Percentiles rank a stretch among this genome's conserved stretches.
phyloP scores from a whole-genome alignment of 305 asterid species.

The Fraxinus latifolia region DNA sequence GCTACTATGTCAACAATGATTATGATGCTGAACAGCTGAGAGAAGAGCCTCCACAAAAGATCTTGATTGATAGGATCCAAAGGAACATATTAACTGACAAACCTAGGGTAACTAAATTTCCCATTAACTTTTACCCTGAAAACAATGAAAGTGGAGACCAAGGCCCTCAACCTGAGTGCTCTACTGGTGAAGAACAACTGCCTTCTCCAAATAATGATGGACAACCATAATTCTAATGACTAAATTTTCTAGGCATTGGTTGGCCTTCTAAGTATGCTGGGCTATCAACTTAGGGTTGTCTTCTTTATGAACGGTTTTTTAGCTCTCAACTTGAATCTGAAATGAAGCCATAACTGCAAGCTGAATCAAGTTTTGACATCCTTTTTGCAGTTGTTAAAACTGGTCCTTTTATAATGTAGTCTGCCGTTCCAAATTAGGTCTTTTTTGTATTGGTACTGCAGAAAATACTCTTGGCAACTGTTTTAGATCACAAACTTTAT shows the following conservation, averaged over 20 bases:
- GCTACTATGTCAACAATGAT: constrained; percentile 85
- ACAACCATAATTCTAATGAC: constrained; percentile 28
- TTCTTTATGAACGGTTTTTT: constrained; percentile 16
- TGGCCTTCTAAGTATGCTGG: constrained; percentile 5
- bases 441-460: background rate
- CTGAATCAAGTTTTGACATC: background rate
- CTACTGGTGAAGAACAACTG: constrained; percentile 49
- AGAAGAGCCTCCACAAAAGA: constrained; percentile 80
- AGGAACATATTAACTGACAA: constrained; percentile 74
- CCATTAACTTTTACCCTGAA: constrained; percentile 73
- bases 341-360: background rate
- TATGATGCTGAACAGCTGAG: constrained; percentile 72
- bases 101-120: constrained; percentile 86
- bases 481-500: background rate
- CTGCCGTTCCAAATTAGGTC: constrained; percentile 6
- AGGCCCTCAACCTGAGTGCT: constrained; percentile 44
- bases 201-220: constrained; percentile 36
- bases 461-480: background rate
- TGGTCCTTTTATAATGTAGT: background rate
- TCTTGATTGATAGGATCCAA: constrained; percentile 67
- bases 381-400: constrained; percentile 1
- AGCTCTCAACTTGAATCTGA: constrained; percentile 14
- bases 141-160: constrained; percentile 57
- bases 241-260: constrained; percentile 8
- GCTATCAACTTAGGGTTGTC: background rate